Evolutionary conservation across 1,284 basidiomycete genomes (phyloP).

Genomic region (Pseudomicrostroma phylloplanum): DNA sequence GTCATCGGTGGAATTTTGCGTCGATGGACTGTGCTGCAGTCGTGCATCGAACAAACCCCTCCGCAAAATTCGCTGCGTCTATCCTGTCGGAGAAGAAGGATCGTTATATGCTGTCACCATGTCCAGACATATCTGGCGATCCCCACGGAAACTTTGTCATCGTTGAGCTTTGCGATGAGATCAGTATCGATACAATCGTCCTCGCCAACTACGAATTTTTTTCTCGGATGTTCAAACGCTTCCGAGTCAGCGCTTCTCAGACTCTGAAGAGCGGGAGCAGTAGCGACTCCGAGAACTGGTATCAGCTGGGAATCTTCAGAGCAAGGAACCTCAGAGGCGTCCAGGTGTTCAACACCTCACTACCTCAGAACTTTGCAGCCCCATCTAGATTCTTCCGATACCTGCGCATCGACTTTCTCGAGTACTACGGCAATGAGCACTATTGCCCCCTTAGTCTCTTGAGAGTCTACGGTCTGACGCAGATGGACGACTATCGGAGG

Average conservation of each 20-base stretch:
- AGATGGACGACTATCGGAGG: slow-evolving; percentile 88
- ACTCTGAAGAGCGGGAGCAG: slow-evolving; percentile 61
- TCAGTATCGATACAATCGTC: slow-evolving; percentile 89
- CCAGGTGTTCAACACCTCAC: slow-evolving; percentile 55
- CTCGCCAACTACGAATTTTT: slow-evolving; percentile 98
- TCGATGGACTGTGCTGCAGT: slow-evolving; percentile 86
- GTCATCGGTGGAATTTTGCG: slow-evolving; percentile 76
- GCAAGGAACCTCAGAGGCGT: slow-evolving; percentile 87
- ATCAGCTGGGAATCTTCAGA: slow-evolving; percentile 63
- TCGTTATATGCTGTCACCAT: slow-evolving; percentile 94
- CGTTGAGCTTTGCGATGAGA: slow-evolving; percentile 94
- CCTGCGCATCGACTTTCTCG: slow-evolving; percentile 86
- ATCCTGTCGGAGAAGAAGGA: slow-evolving; percentile 87
- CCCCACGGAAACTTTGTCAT: slow-evolving; percentile 68
- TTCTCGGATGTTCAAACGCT: slow-evolving; percentile 88
- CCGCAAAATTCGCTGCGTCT: slow-evolving; percentile 73
- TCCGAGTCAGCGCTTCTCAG: slow-evolving; percentile 77
- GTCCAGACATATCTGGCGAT: slow-evolving; percentile 56
- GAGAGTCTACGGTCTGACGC: slow-evolving; percentile 89
- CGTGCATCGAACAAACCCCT: slow-evolving; percentile 73
- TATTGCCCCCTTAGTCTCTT: slow-evolving; percentile 91
- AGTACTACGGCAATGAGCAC: slow-evolving; percentile 89
- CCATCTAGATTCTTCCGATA: slow-evolving; percentile 58
- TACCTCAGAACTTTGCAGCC: neutral
- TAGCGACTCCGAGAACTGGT: slow-evolving; percentile 55